A percentile compares a stretch with the other conserved stretches of the same genome.
phyloP scores from a whole-genome alignment of 1,284 basidiomycete species.

The Volvariella surrecta region DNA sequence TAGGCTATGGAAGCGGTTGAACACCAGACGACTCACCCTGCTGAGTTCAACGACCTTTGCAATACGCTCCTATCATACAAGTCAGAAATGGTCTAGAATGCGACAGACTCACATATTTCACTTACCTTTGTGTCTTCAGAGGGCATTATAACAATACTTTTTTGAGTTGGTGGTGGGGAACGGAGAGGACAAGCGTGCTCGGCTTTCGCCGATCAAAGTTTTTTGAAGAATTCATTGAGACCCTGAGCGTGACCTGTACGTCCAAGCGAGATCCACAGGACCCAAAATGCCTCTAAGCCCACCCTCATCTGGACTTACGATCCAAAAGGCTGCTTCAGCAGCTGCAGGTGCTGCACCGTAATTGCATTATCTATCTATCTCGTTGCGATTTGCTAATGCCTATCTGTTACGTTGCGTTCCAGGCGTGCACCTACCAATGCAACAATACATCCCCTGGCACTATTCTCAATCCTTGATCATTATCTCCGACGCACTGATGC shows the following conservation, averaged over 20 bases:
- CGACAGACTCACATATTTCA: not conserved
- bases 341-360: constrained; percentile 29
- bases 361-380: constrained; percentile 12
- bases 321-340: constrained; percentile 35
- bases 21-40: constrained; percentile 45
- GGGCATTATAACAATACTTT: constrained; percentile 44
- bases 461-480: constrained; percentile 96
- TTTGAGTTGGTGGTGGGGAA: constrained; percentile 13
- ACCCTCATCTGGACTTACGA: constrained; percentile 58
- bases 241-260: not conserved
- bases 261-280: constrained; percentile 15
- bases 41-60: constrained; percentile 70
- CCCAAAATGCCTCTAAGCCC: constrained; percentile 70
- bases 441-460: constrained; percentile 85
- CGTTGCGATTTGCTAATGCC: not conserved
- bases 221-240: constrained; percentile 9
- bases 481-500: constrained; percentile 81
- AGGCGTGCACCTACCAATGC: constrained; percentile 69
- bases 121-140: constrained; percentile 82
- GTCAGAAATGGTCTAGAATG: constrained; percentile 1
- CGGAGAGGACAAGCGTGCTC: constrained; percentile 13
- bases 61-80: constrained; percentile 58
- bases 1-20: not conserved
- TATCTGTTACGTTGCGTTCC: constrained; percentile 3
- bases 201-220: constrained; percentile 27